Evolutionary conservation across 257 asterid genomes (phyloP), one percentile per base, ranked within the genome.

Genomic region (Dorcoceras hygrometricum): DNA sequence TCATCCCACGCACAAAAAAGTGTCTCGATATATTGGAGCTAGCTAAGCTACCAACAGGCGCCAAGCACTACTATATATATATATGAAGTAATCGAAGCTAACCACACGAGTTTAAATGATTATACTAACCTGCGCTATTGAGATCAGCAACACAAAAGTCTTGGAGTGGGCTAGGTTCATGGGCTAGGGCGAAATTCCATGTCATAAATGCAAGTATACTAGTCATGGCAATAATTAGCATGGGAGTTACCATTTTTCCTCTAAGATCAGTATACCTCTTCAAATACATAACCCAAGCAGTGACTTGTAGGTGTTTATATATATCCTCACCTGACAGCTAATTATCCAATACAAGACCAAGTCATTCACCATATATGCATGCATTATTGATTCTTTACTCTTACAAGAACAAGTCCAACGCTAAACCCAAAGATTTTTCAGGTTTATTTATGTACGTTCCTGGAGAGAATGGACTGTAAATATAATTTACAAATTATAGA

Each of bases 121-220:
- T 3, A 29, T 25, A 46, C 69, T 67, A 6, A 80, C 85, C 86
- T 73, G 78, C 62, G 69, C 57, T 71, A 5, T 71, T 32, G 78
- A 81, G 74, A 67, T 81, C 86, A 14, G 84, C 86, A 0, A 78
- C 86, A 43, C 84, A 81, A 67, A 81, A 81, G 65, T 81, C 86
- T 76, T 81, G 84, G 57, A 81, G 82, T 48, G 82, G 84, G 69
- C 84, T 78, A 2, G 86, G 75, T 62, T 81, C 84, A 53, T 74
- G 56, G 22, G 80, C 86, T 48, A 67, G 23, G 63, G 50, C 81
- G 22, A 77, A 57, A 25, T 57, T 59, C 51, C 68, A 67, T 57
- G 25, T 14, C 63, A 73, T 29, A 53, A 63, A 69, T 58, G 59
- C 77, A 18, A 65, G 28, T 67, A 78, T 25, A 62, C 29, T 27